Percentiles rank a stretch among this genome's conserved stretches.
These are phyloP conservation scores for Hysterium pulicare DNA, from an alignment of 2,329 filamentous ascomycete genomes.

Conservation along the genomic window DNA sequence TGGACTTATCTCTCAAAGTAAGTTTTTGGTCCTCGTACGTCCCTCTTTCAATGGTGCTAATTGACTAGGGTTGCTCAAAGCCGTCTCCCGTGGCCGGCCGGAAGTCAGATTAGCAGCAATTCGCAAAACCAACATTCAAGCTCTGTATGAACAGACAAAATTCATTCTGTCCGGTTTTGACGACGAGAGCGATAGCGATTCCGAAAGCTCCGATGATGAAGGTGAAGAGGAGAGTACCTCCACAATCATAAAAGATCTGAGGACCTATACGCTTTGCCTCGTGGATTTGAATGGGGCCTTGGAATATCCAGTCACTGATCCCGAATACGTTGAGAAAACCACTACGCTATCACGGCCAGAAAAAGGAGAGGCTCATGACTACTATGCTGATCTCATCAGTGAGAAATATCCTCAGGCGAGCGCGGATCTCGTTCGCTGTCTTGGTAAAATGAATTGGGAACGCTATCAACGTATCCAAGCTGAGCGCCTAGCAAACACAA, in stretches of 20 bases:
- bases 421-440: slow-evolving; percentile 3
- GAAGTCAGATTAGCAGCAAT: slow-evolving; percentile 1
- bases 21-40: no score
- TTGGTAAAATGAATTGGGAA: slow-evolving; percentile 19
- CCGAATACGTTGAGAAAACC: slow-evolving; percentile 7
- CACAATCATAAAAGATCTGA: slow-evolving; percentile 8
- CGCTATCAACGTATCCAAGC: slow-evolving; percentile 17
- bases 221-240: neutral
- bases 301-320: slow-evolving; percentile 16
- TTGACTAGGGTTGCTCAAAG: slow-evolving; percentile 4
- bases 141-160: slow-evolving; percentile 11
- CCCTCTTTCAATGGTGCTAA: neutral
- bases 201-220: slow-evolving; percentile 3
- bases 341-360: slow-evolving; percentile 3
- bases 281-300: slow-evolving; percentile 15
- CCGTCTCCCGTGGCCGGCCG: no score
- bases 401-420: slow-evolving; percentile 15
- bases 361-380: slow-evolving; percentile 15
- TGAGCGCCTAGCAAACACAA: slow-evolving; percentile 8
- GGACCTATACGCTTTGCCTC: slow-evolving; percentile 14
- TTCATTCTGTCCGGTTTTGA: slow-evolving; percentile 8
- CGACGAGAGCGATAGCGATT: slow-evolving; percentile 11
- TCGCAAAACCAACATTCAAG: slow-evolving; percentile 3
- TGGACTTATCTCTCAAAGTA: slow-evolving; percentile 9
- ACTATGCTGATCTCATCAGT: slow-evolving; percentile 15